Evolutionary conservation across 1,139 yeast genomes (phyloP), one percentile per base, ranked within the genome.

Genomic region (Meyerozyma elateridarum): DNA sequence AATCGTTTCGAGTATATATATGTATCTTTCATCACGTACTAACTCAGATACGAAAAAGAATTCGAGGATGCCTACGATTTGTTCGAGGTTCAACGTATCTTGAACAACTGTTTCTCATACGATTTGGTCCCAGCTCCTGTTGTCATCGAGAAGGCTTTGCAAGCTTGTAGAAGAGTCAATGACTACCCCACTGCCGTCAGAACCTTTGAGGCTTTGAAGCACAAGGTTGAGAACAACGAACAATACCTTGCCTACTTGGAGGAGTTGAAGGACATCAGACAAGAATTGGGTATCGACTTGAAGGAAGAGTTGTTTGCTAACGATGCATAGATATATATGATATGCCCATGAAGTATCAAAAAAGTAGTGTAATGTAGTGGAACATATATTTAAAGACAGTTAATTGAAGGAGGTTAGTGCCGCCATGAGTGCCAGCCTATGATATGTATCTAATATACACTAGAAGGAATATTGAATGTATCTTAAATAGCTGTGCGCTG

Each of bases 101-200:
- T 93, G 60, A 91, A 93, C 79, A 93, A 91, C 73, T 88, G 94
- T 64, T 91, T 91, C 72, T 85, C 97, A 14, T 91, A 91, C 73
- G 98, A 91, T 70, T 79, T 93, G 64, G 98, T 91, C 37, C 98
- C 98, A 47, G 93, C 98, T 22, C 98, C 98, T 46, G 79, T 84
- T 40, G 97, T 91, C 43, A 76, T 91, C 56, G 96, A 87, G 68
- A 85, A 85, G 70, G 98, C 98, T 33, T 77, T 91, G 60, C 82
- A 85, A 69, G 98, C 98, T 34, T 91, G 97, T 55, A 88, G 98
- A 79, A 85, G 98, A 70, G 97, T 91, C 48, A 88, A 93, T 65
- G 98, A 91, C 70, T 85, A 85, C 70, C 96, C 98, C 42, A 89
- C 97, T 42, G 98, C 98, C 38, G 93, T 89, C 50, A 85, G 98